These are phyloP conservation scores for Rhizopus delemar DNA, from an alignment of 371 early-diverging fungal genomes.

Conservation along the genomic window DNA sequence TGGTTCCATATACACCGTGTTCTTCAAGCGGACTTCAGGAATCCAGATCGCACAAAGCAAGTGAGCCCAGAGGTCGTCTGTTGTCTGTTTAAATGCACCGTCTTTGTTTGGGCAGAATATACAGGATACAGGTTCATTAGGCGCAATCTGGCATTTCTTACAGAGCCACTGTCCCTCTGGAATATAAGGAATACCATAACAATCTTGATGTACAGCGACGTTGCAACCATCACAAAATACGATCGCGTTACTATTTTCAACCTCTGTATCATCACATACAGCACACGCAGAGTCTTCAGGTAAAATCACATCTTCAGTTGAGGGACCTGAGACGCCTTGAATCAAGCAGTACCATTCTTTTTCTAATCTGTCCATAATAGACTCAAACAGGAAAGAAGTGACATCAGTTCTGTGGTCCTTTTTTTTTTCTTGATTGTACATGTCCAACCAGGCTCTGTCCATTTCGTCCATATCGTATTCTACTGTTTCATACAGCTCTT, in stretches of 20 bases:
- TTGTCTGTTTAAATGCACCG: slow-evolving; percentile 97
- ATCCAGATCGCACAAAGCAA: slow-evolving; percentile 95
- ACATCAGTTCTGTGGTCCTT: slow-evolving; percentile 54
- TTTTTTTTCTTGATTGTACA: slow-evolving; percentile 65
- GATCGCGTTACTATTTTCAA: slow-evolving; percentile 96
- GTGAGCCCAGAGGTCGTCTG: slow-evolving; percentile 93
- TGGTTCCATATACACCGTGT: slow-evolving; percentile 96
- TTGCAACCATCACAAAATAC: slow-evolving; percentile 99
- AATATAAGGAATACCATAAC: slow-evolving; percentile 99
- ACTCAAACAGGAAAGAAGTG: slow-evolving; percentile 75
- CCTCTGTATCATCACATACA: slow-evolving; percentile 95
- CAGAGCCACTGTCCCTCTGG: slow-evolving; percentile 99
- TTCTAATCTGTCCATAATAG: slow-evolving; percentile 89
- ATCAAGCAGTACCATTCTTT: slow-evolving; percentile 94
- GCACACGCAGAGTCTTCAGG: slow-evolving; percentile 89
- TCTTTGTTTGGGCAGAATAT: slow-evolving; percentile 92
- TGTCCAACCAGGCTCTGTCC: slow-evolving; percentile 75
- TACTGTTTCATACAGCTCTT: slow-evolving; percentile 71
- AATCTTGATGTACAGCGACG: slow-evolving; percentile 98
- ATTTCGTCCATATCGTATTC: slow-evolving; percentile 97
- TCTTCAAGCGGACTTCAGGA: slow-evolving; percentile 88
- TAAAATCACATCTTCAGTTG: slow-evolving; percentile 28
- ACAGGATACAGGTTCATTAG: slow-evolving; percentile 88
- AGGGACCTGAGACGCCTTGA: slow-evolving; percentile 40
- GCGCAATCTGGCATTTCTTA: slow-evolving; percentile 93